These are phyloP conservation scores for Schwanniomyces pseudopolymorphus DNA, from an alignment of 805 yeast genomes.

Conservation along the genomic window DNA sequence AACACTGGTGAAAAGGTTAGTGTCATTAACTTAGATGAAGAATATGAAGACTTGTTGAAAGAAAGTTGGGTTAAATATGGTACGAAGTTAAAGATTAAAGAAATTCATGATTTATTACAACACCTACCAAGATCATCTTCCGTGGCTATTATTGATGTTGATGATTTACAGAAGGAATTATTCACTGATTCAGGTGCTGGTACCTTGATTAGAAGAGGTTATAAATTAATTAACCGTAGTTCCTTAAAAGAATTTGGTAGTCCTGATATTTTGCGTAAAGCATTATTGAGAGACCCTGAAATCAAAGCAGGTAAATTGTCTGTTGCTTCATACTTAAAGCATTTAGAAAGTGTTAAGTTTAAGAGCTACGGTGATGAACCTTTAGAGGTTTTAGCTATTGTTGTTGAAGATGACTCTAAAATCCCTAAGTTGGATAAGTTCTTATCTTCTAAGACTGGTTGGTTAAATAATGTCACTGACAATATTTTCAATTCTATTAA, in stretches of 20 bases:
- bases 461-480: constrained; percentile 97
- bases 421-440: constrained; percentile 81
- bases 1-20: constrained; percentile 87
- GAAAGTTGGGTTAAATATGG: constrained; percentile 99
- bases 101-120: constrained; percentile 90
- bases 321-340: constrained; percentile 78
- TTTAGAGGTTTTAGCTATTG: constrained; percentile 88
- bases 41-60: constrained; percentile 84
- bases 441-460: constrained; percentile 83
- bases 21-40: constrained; percentile 92
- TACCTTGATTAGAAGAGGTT: constrained; percentile 95
- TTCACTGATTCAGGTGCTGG: constrained; percentile 99
- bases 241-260: constrained; percentile 67
- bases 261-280: constrained; percentile 75
- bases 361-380: constrained; percentile 94
- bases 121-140: constrained; percentile 95
- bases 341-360: constrained; percentile 60
- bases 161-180: constrained; percentile 93
- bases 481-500: constrained; percentile 82
- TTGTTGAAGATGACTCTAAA: constrained; percentile 44
- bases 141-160: constrained; percentile 94
- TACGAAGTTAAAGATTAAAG: constrained; percentile 94
- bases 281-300: constrained; percentile 74
- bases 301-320: constrained; percentile 67
- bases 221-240: constrained; percentile 74